Conservation (phyloP, 768 basidiomycete genomes). For the Lentinula sp. region DNA sequence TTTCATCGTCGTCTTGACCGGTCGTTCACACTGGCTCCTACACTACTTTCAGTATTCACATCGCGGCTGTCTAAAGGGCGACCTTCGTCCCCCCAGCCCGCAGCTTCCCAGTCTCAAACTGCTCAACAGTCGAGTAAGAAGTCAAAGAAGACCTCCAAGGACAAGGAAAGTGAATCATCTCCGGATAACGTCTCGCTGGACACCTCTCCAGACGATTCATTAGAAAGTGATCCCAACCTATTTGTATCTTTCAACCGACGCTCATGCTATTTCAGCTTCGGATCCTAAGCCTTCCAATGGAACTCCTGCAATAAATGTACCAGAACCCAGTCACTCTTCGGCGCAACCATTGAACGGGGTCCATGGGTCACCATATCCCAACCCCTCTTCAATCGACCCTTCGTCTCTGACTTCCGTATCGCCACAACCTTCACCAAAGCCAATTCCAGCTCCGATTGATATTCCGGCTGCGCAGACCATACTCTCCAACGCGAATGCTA, state of each 20-base stretch:
- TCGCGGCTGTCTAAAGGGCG: conserved; percentile 68
- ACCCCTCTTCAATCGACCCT: conserved; percentile 22
- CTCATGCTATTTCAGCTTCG: conserved; percentile 24
- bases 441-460: conserved; percentile 58
- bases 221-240: conserved; percentile 31
- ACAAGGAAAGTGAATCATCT: conserved; percentile 53
- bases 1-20: neutral
- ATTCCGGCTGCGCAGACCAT: conserved; percentile 71
- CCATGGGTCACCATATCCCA: conserved; percentile 33
- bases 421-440: conserved; percentile 33
- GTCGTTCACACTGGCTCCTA: conserved; percentile 67
- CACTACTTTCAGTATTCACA: conserved; percentile 71
- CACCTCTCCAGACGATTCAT: conserved; percentile 32
- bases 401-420: conserved; percentile 34
- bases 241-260: conserved; percentile 38
- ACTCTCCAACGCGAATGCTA: conserved; percentile 69
- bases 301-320: conserved; percentile 36
- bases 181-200: conserved; percentile 33
- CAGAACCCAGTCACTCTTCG: conserved; percentile 28
- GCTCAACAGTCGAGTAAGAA: conserved; percentile 85
- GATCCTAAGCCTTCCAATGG: conserved; percentile 40
- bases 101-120: conserved; percentile 53
- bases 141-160: conserved; percentile 64
- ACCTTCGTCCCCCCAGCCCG: conserved; percentile 65
- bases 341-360: conserved; percentile 1